These are phyloP conservation scores for Fremontodendron californicum DNA, from an alignment of 345 rosid species.

Conservation along the genomic window DNA sequence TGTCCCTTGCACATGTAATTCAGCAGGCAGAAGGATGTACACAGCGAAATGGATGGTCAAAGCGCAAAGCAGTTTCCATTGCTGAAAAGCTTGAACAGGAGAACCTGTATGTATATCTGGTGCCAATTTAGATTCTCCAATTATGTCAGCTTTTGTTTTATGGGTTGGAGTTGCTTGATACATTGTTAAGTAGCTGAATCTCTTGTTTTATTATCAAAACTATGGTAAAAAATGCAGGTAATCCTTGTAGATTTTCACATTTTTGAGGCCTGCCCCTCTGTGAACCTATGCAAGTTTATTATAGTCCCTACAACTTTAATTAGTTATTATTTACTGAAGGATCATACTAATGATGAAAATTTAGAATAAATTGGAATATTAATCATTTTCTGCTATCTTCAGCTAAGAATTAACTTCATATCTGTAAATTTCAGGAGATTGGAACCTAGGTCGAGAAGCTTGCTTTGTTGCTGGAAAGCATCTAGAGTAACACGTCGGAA, in stretches of 20 bases:
- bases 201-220: not conserved
- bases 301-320: not conserved
- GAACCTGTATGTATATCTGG: constrained; percentile 60
- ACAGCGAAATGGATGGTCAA: constrained; percentile 74
- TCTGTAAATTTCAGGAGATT: constrained; percentile 59
- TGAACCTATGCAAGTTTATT: not conserved
- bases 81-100: constrained; percentile 97
- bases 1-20: constrained; percentile 79
- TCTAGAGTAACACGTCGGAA: constrained; percentile 56
- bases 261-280: not conserved
- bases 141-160: not conserved
- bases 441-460: constrained; percentile 82
- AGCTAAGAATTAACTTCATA: not conserved
- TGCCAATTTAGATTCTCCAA: not conserved
- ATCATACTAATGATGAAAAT: not conserved
- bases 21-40: constrained; percentile 81
- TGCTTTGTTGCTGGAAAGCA: constrained; percentile 91
- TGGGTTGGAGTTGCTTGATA: not conserved
- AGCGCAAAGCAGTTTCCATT: constrained; percentile 72
- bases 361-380: not conserved
- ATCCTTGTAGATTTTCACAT: not conserved
- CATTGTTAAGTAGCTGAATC: not conserved
- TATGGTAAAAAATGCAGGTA: not conserved
- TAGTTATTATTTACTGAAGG: not conserved
- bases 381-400: not conserved